Percentiles rank a stretch among this genome's conserved stretches.
Conservation (phyloP, 257 asterid genomes). For the Przewalskia tangutica region DNA sequence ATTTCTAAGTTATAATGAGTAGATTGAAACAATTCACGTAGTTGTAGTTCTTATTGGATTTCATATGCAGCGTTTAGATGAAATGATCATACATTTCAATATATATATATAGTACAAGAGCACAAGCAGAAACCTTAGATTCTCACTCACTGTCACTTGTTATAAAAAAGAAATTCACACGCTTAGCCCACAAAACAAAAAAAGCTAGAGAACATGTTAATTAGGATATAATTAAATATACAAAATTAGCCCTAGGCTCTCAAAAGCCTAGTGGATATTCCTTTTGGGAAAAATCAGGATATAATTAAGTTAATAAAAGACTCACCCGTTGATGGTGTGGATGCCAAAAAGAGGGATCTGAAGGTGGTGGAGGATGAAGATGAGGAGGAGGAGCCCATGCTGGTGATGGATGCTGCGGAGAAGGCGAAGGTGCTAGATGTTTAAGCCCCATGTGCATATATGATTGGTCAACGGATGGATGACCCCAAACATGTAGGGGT, state of each 20-base stretch:
- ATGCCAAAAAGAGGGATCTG: slow-evolving; percentile 56
- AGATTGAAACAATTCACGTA: neutral
- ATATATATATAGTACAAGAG: too few species aligned
- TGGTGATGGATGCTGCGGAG: slow-evolving; percentile 21
- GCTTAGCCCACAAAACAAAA: too few species aligned
- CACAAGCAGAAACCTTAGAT: too few species aligned
- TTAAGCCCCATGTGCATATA: slow-evolving; percentile 73
- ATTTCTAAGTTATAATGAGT: neutral
- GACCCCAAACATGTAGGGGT: slow-evolving; percentile 97
- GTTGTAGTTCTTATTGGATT: neutral
- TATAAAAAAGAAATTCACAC: too few species aligned
- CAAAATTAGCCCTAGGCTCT: too few species aligned
- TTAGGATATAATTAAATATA: neutral
- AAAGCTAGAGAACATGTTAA: neutral
- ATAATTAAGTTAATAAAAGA: too few species aligned
- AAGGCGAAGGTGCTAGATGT: slow-evolving; percentile 40
- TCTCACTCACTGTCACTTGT: too few species aligned
- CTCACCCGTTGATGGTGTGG: slow-evolving; percentile 56
- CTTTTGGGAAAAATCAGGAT: too few species aligned
- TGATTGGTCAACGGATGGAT: slow-evolving; percentile 78
- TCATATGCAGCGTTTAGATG: neutral
- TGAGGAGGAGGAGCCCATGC: slow-evolving; percentile 22
- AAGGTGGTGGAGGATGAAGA: slow-evolving; percentile 23
- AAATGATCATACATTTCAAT: neutral
- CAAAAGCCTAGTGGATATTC: too few species aligned